Base-by-base conservation (phyloP, 495 filamentous ascomycete species). In the Penicillium cataractarum region DNA sequence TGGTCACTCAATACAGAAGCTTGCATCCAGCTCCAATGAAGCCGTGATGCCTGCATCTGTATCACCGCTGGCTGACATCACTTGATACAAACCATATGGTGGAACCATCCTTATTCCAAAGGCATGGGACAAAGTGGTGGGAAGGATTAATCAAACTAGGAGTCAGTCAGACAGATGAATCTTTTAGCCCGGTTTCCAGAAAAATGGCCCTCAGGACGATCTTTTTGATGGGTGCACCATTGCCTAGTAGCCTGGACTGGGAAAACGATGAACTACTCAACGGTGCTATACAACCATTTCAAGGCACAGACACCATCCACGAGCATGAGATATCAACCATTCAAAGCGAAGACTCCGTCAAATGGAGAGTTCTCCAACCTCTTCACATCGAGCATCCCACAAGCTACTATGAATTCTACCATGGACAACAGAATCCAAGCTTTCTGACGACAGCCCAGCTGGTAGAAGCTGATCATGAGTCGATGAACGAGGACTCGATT, bases 171-270 rank as follows among this genome's bases (percentile, higher is more conserved):
- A 3, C 17, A 35, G 6, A 58, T 50, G 29, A 49, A 15, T n/a
- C 13, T 15, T 21, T 22, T 44, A 42, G 54, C 54, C 57, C 8
- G 32, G 7, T 15, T 9, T 10, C 7, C 9, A 51, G 50, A 32
- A 49, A 19, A 10, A 86, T 86, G 84, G 64, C 80, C 56, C 60
- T 49, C 60, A 83, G 80, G 61, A 65, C 82, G 42, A 74, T 88
- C 51, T 84, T 91, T 55, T 77, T 90, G 40, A 73, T 85, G 60
- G 89, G 90, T 7, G 87, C 89, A 19, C 90, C 90, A 27, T 78
- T 84, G 26, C 65, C 67, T 21, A 65, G 63, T 39, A 76, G 74
- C 31, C 76, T 92, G 13, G 66, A 82, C 29, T 92, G 89, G 89
- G 71, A 79, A 35, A 69, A 81, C 31, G 65, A 72, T 6, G 73